Percentiles rank a stretch among this genome's conserved stretches.
Conservation (phyloP, 1,284 basidiomycete genomes). For the Pseudomicrostroma phylloplanum region DNA sequence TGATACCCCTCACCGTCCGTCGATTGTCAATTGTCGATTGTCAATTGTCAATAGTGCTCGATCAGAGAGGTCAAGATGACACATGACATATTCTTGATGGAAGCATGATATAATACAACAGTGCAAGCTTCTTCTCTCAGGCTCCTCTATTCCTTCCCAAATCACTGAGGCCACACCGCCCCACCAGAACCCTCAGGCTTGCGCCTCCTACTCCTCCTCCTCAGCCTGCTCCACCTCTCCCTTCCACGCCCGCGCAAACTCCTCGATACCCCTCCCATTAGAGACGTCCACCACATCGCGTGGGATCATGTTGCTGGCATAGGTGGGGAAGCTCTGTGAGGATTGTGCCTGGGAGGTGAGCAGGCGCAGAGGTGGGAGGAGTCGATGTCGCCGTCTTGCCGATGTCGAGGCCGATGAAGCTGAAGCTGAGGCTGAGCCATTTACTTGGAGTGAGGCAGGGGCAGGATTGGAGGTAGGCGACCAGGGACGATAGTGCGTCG, state of each 20-base stretch:
- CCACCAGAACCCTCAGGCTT: background rate
- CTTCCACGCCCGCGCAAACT: constrained; percentile 66
- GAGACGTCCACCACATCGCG: constrained; percentile 75
- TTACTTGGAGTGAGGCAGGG: background rate
- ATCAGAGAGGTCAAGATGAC: no score
- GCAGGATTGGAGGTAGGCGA: background rate
- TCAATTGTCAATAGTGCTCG: no score
- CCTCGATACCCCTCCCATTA: constrained; percentile 64
- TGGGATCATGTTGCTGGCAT: constrained; percentile 87
- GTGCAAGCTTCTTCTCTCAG: background rate
- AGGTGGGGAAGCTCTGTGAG: constrained; percentile 49
- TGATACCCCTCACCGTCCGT: no score
- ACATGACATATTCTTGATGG: no score
- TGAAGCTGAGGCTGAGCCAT: background rate
- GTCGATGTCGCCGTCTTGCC: background rate
- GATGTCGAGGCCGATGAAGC: background rate
- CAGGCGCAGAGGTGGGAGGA: constrained; percentile 19
- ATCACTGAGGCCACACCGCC: background rate
- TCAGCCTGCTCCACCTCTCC: constrained; percentile 57
- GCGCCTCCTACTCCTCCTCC: constrained; percentile 35
- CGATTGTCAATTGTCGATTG: no score
- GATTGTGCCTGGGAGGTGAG: constrained; percentile 21
- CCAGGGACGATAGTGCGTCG: background rate
- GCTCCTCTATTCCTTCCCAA: background rate
- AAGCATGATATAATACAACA: background rate